Evolutionary conservation across 1,284 basidiomycete species (phyloP), one percentile per base, ranked within the genome.

Genomic region (Xerocomus amazonicus): DNA sequence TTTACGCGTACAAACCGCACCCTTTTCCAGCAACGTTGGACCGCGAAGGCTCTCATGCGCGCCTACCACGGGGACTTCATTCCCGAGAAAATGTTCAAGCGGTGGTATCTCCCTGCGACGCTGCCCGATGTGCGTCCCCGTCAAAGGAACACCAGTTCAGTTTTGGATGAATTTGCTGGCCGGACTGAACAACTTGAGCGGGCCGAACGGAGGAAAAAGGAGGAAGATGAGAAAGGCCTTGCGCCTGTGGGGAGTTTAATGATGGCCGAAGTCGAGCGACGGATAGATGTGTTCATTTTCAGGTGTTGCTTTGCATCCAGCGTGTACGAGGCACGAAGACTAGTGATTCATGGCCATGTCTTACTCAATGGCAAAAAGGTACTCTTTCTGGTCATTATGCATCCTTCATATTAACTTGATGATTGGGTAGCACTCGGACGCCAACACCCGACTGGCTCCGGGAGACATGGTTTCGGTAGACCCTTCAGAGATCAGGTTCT

Each of bases 61-160:
- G 94, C 84, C 4, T 99, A 99, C 75, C 96, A 99, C 67, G 95
- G 95, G 35, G 95, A 99, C 77, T 90, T 84, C 70, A 93, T 98
- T 55, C 86, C 87, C 48, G 92, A 96, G 73, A 90, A 87, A 62
- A 84, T 86, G 36, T 98, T 98, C 81, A 95, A 96, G 69, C 84
- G 90, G 45, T 96, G 93, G 90, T 98, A 93, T 69, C 80, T 99
- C 19, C 96, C 96, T 9, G 76, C 81, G 50, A 84, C 81, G 0
- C 75, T 99, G 12, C 95, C 96, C 0, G 89, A 92, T 58, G 90
- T 97, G 47, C 85, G 90, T 43, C 83, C 86, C 6, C 74, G 72
- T 48, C 3, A 55, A 51, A 69, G 66, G 9, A 70, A 75, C 48
- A 75, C 80, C 53, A 70, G 70, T 50, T 65, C 66, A 1, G 65